Evolutionary conservation across 2,329 filamentous ascomycete genomes (phyloP).

Genomic region (Curvularia eragrostidis): DNA sequence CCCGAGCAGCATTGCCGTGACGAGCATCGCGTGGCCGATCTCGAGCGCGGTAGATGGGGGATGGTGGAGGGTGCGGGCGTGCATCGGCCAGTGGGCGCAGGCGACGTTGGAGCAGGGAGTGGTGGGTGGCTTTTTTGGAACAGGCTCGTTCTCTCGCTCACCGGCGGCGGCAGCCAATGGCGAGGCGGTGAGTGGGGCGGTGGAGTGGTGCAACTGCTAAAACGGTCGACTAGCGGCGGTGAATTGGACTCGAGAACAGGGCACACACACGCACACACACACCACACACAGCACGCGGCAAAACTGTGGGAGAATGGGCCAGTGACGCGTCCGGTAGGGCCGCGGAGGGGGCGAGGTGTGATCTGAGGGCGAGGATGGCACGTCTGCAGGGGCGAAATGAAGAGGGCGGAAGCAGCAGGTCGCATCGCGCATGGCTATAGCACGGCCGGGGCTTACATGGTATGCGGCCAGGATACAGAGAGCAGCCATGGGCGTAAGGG

Average conservation of each 20-base stretch:
- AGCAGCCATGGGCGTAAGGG: constrained; percentile 6
- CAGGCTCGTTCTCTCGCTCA: constrained; percentile 20
- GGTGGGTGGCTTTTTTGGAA: constrained; percentile 43
- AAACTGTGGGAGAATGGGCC: constrained; percentile 27
- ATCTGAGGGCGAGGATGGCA: constrained; percentile 8
- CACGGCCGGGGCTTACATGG: constrained; percentile 18
- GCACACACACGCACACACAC: neutral
- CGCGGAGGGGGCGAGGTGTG: constrained; percentile 25
- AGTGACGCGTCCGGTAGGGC: constrained; percentile 32
- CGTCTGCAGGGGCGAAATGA: constrained; percentile 38
- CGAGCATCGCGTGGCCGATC: constrained; percentile 35
- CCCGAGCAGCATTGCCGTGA: constrained; percentile 37
- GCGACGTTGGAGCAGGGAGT: constrained; percentile 31
- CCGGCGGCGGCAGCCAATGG: constrained; percentile 31
- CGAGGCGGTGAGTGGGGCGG: constrained; percentile 26
- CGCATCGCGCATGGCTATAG: constrained; percentile 24
- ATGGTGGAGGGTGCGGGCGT: constrained; percentile 23
- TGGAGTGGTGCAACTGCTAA: constrained; percentile 39
- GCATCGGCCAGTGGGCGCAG: constrained; percentile 32
- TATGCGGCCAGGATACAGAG: neutral
- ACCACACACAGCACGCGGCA: constrained; percentile 22
- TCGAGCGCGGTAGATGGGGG: constrained; percentile 26
- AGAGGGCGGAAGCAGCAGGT: constrained; percentile 28
- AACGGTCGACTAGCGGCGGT: constrained; percentile 46
- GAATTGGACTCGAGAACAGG: constrained; percentile 31